Percentiles rank a stretch among this genome's conserved stretches.
phyloP scores from a whole-genome alignment of 2,329 filamentous ascomycete species.

The Pseudovirgaria hyperparasitica region DNA sequence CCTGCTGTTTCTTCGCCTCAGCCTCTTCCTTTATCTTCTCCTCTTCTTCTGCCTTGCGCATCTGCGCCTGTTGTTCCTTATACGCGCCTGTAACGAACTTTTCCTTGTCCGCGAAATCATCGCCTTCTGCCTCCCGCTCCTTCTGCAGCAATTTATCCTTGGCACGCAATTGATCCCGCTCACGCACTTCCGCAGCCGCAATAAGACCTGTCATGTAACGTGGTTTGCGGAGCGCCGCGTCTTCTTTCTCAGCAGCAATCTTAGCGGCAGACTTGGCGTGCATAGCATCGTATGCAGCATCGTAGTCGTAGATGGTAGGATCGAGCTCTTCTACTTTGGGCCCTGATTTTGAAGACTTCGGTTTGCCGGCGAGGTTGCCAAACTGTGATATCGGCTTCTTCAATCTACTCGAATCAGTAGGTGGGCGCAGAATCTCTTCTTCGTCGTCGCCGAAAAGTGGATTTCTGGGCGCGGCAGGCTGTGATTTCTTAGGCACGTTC shows the following conservation, averaged over 20 bases:
- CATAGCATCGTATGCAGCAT: conserved; percentile 66
- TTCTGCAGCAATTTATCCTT: conserved; percentile 69
- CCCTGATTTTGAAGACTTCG: conserved; percentile 13
- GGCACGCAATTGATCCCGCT: conserved; percentile 65
- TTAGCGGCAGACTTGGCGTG: conserved; percentile 45
- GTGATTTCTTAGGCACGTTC: conserved; percentile 44
- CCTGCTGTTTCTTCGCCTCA: conserved; percentile 51
- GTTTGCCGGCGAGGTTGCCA: conserved; percentile 13
- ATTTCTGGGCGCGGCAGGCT: conserved; percentile 15
- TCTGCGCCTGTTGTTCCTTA: conserved; percentile 68
- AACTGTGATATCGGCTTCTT: conserved; percentile 40
- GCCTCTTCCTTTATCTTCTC: conserved; percentile 54
- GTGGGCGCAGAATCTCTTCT: conserved; percentile 32
- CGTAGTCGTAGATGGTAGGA: conserved; percentile 73
- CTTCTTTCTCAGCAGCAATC: conserved; percentile 38
- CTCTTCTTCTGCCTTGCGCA: conserved; percentile 55
- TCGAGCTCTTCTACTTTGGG: conserved; percentile 41
- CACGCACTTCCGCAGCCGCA: conserved; percentile 60
- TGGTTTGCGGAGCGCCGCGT: conserved; percentile 49
- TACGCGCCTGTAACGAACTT: conserved; percentile 79
- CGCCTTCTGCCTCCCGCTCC: conserved; percentile 68
- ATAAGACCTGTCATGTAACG: conserved; percentile 70
- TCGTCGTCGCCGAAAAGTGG: conserved; percentile 41
- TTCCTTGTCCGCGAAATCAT: conserved; percentile 71
- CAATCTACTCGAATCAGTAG: conserved; percentile 42